Evolutionary conservation across 2,329 filamentous ascomycete species (phyloP).

Genomic region (Aspergillus bombycis): DNA sequence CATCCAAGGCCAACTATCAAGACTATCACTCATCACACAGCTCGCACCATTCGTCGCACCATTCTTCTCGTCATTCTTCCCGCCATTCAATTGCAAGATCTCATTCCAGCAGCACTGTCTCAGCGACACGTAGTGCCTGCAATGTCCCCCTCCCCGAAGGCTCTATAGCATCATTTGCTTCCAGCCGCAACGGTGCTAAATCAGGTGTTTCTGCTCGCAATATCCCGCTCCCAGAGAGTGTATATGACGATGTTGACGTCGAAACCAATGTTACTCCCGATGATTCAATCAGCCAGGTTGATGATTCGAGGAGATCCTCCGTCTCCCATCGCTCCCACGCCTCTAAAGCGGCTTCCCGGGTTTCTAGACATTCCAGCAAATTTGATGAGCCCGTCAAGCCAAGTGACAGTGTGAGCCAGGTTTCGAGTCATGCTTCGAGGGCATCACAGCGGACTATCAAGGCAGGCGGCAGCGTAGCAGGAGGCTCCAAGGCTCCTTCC

Average conservation of each 20-base stretch:
- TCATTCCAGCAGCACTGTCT: slow-evolving; percentile 29
- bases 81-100: slow-evolving; percentile 27
- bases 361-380: slow-evolving; percentile 36
- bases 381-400: slow-evolving; percentile 43
- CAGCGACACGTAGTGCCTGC: slow-evolving; percentile 39
- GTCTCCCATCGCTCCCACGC: slow-evolving; percentile 31
- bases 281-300: slow-evolving; percentile 76
- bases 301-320: slow-evolving; percentile 29
- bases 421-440: slow-evolving; percentile 33
- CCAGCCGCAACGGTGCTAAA: slow-evolving; percentile 29
- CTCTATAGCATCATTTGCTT: slow-evolving; percentile 23
- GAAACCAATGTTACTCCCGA: slow-evolving; percentile 70
- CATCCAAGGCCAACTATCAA: slow-evolving; percentile 33
- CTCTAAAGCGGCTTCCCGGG: slow-evolving; percentile 30
- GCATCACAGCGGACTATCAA: slow-evolving; percentile 37
- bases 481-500: slow-evolving; percentile 27
- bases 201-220: slow-evolving; percentile 28
- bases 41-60: slow-evolving; percentile 24
- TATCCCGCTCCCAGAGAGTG: slow-evolving; percentile 37
- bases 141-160: slow-evolving; percentile 41
- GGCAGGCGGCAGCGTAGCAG: slow-evolving; percentile 29
- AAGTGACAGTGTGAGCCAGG: slow-evolving; percentile 45
- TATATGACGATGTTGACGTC: slow-evolving; percentile 35
- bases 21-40: slow-evolving; percentile 26
- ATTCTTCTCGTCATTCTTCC: slow-evolving; percentile 20